Evolutionary conservation across 108 stramenopile species (phyloP), one percentile per base, ranked within the genome.

Genomic region (Skeletonema marinoi): DNA sequence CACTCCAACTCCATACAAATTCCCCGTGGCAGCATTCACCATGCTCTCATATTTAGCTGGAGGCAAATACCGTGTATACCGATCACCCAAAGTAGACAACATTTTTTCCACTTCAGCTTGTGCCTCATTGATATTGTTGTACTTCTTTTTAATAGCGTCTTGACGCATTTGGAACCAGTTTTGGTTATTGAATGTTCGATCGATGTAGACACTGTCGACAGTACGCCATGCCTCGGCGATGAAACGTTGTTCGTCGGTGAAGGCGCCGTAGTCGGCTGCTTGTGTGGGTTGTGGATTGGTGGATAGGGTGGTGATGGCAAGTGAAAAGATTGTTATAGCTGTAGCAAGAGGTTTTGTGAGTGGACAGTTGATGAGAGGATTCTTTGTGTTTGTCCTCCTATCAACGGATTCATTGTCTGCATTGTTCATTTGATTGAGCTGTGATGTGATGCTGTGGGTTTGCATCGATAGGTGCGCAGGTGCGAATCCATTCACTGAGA

Each of bases 11-110:
- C 94, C 96, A 17, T 84, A 91, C 60, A 95, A 54, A 21, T 88
- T 86, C 36, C 95, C 94, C 12, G 91, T 93, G 32, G 96, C 95
- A 25, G 87, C 84, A 68, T 94, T 91, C 4, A 98, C 89, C 6
- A 98, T 73, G 30, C 94, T 92, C 44, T 96, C 89, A 80, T 98
- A 98, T 82, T 98, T 94, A 59, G 90, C 82, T 1, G 98, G 97
- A 13, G 92, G 75, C 19, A 98, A 78, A 75, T 97, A 98, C 32
- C 94, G 77, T 7, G 98, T 98, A 86, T 98, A 98, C 63, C 92
- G 86, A 83, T 98, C 98, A 3, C 97, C 97, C 51, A 98, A 78
- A 7, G 56, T 79, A 13, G 73, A 46, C 32, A 98, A 72, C 83
- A 97, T 91, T 9, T 71, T 54, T 9, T 87, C 71, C 42, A 93